Conservation (phyloP, 2,329 filamentous ascomycete genomes). For the Phialophora chinensis region DNA sequence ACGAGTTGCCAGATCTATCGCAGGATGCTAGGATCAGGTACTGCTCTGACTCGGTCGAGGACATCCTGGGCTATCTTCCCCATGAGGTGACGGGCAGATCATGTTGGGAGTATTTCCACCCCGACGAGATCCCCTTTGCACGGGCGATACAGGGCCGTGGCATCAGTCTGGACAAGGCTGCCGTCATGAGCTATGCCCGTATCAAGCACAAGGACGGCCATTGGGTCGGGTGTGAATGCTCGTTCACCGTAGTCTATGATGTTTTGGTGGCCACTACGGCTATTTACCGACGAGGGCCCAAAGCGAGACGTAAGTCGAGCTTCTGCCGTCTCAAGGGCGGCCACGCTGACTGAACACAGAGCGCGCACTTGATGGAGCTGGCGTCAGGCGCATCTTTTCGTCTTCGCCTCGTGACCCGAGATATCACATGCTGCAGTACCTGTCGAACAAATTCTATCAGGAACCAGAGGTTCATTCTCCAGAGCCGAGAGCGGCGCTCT, state of each 20-base stretch:
- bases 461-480: constrained; percentile 62
- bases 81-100: constrained; percentile 77
- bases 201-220: constrained; percentile 71
- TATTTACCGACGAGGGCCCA: constrained; percentile 71
- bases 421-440: constrained; percentile 86
- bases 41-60: constrained; percentile 79
- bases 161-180: constrained; percentile 80
- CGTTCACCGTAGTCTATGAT: constrained; percentile 87
- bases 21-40: constrained; percentile 80
- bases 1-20: constrained; percentile 65
- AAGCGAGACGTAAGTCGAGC: constrained; percentile 71
- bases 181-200: constrained; percentile 79
- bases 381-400: constrained; percentile 78
- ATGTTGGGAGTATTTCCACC: constrained; percentile 85
- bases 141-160: constrained; percentile 74
- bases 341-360: constrained; percentile 57
- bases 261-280: constrained; percentile 84
- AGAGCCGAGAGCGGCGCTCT: constrained; percentile 81
- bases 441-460: constrained; percentile 75
- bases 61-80: constrained; percentile 80
- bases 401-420: constrained; percentile 81
- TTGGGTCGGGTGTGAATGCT: constrained; percentile 84
- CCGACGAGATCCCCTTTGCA: constrained; percentile 77
- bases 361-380: constrained; percentile 75
- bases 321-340: constrained; percentile 6